Percentiles rank a stretch among this genome's conserved stretches.
phyloP scores from a whole-genome alignment of 2,329 filamentous ascomycete genomes.

The Ophiostoma sp. region DNA sequence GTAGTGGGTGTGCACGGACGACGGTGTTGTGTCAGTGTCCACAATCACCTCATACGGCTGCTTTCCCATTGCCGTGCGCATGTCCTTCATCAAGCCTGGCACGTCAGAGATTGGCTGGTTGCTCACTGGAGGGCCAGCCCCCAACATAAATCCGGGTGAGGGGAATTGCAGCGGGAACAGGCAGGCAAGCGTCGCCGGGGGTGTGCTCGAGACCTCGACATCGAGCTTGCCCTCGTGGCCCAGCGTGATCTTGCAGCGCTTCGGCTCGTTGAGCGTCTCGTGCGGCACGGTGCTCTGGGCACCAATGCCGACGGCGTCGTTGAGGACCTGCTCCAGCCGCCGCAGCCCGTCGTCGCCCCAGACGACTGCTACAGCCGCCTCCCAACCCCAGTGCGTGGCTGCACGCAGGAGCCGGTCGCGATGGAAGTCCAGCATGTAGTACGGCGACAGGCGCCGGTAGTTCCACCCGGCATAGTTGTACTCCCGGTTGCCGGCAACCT shows the following conservation, averaged over 20 bases:
- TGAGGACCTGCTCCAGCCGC: constrained; percentile 36
- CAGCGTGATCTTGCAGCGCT: constrained; percentile 54
- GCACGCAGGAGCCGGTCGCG: constrained; percentile 68
- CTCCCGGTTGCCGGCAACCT: constrained; percentile 36
- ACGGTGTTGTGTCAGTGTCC: constrained; percentile 38
- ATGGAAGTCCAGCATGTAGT: constrained; percentile 77
- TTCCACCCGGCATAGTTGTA: constrained; percentile 48
- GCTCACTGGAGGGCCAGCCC: neutral
- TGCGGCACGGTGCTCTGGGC: no score
- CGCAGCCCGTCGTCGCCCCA: constrained; percentile 43
- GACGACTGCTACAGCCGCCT: constrained; percentile 40
- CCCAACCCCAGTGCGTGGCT: constrained; percentile 53
- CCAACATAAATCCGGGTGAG: constrained; percentile 36
- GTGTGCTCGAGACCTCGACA: constrained; percentile 37
- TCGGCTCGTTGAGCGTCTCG: constrained; percentile 29
- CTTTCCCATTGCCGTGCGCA: constrained; percentile 27
- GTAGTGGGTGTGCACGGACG: constrained; percentile 67
- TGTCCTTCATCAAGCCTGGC: neutral
- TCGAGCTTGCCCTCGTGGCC: constrained; percentile 43
- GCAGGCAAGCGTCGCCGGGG: constrained; percentile 42
- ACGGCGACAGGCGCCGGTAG: constrained; percentile 49
- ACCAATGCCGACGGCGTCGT: constrained; percentile 10
- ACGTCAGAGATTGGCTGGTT: neutral
- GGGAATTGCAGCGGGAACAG: constrained; percentile 55
- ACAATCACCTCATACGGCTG: constrained; percentile 41